A percentile compares a stretch with the other conserved stretches of the same genome.
Evolutionary conservation across 2,329 filamentous ascomycete genomes (phyloP).

Genomic region (Peltaster fructicola): DNA sequence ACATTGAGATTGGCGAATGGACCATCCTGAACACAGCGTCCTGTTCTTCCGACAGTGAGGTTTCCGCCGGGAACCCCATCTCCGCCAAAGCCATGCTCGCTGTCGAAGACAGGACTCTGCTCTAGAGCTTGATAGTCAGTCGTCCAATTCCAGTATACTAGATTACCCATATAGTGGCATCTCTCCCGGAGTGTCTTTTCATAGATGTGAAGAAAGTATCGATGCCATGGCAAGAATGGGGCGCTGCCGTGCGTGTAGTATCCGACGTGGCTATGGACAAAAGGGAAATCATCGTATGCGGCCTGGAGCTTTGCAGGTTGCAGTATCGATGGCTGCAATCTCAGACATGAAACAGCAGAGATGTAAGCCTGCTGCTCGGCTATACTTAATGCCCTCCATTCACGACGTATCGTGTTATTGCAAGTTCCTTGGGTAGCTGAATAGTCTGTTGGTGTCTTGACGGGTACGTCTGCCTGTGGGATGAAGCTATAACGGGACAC

Average conservation of each 20-base stretch:
- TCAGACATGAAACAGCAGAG: no score
- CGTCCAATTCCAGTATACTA: conserved; percentile 15
- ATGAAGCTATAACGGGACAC: no score
- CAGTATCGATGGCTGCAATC: no score
- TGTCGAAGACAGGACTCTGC: conserved; percentile 6
- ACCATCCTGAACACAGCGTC: conserved; percentile 12
- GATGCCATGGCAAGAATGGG: conserved; percentile 13
- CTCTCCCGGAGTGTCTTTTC: conserved; percentile 9
- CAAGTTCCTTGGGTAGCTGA: no score
- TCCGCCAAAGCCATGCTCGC: conserved; percentile 9
- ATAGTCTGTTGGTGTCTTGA: no score
- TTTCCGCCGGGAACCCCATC: conserved; percentile 5
- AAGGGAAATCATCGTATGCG: conserved; percentile 15
- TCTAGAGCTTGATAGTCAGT: conserved; percentile 7
- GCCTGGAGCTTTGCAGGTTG: no score
- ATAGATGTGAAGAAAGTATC: conserved; percentile 12
- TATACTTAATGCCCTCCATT: no score
- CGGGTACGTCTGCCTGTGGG: no score
- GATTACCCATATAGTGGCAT: conserved; percentile 10
- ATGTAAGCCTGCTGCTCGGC: no score
- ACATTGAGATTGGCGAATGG: conserved; percentile 9
- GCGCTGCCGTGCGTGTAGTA: conserved; percentile 9
- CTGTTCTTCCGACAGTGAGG: conserved; percentile 6
- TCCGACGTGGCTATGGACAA: conserved; percentile 9
- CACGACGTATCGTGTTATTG: no score